phyloP scores from a whole-genome alignment of 768 basidiomycete genomes.

The Tulasnella sp. region DNA sequence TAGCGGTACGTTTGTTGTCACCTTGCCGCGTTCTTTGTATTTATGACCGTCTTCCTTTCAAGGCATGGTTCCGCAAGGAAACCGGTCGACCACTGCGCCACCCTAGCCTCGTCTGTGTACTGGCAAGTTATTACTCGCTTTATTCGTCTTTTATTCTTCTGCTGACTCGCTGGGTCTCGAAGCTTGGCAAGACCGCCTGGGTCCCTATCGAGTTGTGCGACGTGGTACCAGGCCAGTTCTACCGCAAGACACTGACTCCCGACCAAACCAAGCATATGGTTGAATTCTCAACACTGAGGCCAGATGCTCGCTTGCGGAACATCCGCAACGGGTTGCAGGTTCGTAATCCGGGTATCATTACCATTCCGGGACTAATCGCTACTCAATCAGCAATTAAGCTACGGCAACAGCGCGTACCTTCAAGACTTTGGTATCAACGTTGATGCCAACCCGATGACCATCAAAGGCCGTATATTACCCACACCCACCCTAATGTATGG shows the following conservation, averaged over 20 bases:
- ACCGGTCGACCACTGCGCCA: conserved; percentile 41
- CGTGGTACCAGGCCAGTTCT: conserved; percentile 65
- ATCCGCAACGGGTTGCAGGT: conserved; percentile 57
- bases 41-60: neutral
- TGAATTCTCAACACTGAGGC: conserved; percentile 63
- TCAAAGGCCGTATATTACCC: conserved; percentile 61
- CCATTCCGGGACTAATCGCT: neutral
- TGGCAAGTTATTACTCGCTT: conserved; percentile 44
- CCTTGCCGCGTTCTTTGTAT: conserved; percentile 35
- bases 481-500: conserved; percentile 70
- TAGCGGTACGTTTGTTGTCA: conserved; percentile 34
- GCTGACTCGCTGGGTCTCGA: neutral
- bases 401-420: conserved; percentile 72
- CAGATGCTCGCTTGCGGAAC: conserved; percentile 52
- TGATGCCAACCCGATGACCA: conserved; percentile 49
- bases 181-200: conserved; percentile 41
- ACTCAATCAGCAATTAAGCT: conserved; percentile 40
- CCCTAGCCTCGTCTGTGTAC: conserved; percentile 63
- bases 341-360: conserved; percentile 9
- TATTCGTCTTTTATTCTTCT: neutral
- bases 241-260: conserved; percentile 56
- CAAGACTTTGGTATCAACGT: conserved; percentile 69
- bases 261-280: conserved; percentile 48
- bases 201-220: conserved; percentile 65
- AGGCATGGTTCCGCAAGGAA: neutral